phyloP scores from a whole-genome alignment of 345 rosid species.

The Toxicodendron radicans region DNA sequence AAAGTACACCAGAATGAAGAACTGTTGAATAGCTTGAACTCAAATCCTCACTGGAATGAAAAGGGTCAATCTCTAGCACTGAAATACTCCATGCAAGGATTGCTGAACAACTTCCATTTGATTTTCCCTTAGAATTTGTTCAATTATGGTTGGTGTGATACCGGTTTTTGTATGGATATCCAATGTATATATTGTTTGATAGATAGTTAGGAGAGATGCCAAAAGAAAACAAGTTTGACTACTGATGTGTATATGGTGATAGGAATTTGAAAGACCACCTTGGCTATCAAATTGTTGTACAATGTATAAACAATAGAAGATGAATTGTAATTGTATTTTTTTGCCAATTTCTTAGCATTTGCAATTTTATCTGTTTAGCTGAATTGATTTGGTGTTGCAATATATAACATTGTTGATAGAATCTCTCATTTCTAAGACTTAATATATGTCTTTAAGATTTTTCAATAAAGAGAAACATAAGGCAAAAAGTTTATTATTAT shows the following conservation, averaged over 20 bases:
- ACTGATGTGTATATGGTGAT: conserved; percentile 24
- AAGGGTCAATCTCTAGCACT: no score
- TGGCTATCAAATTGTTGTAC: not conserved
- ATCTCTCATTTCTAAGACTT: no score
- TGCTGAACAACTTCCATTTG: no score
- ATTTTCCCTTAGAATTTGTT: not conserved
- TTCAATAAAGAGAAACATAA: no score
- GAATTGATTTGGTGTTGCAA: not conserved
- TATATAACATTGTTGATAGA: not conserved
- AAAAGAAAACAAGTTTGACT: not conserved
- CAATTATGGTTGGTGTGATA: not conserved
- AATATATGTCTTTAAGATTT: no score
- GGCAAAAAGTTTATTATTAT: no score
- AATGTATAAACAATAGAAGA: conserved; percentile 3
- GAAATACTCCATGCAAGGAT: no score
- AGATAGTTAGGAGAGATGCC: no score
- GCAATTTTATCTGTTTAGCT: not conserved
- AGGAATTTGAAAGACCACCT: not conserved
- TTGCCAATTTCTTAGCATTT: not conserved
- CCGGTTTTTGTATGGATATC: not conserved
- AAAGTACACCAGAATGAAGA: no score
- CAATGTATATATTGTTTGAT: not conserved
- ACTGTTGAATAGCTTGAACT: conserved; percentile 46
- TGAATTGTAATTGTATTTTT: not conserved
- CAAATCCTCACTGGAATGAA: no score